Evolutionary conservation across 164 flowering plant genomes (phyloP).

Genomic region (Magnolia officinalis): DNA sequence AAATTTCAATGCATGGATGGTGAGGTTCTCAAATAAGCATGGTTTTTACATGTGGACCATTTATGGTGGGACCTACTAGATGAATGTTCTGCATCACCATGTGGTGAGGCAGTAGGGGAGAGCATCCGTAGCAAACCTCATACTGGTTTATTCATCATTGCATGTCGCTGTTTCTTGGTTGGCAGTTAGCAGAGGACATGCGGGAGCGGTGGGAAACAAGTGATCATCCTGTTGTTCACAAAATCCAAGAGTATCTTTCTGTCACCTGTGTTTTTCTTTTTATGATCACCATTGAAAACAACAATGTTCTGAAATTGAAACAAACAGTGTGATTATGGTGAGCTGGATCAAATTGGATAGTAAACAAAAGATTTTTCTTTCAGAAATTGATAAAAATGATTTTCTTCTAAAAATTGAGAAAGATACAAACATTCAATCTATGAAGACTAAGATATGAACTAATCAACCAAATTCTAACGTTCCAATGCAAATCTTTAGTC

Average conservation of each 20-base stretch:
- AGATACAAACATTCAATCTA: too few species aligned
- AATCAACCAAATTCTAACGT: too few species aligned
- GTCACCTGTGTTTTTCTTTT: not conserved
- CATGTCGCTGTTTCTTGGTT: not conserved
- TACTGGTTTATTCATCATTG: not conserved
- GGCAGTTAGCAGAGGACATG: conserved; percentile 86
- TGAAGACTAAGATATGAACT: too few species aligned
- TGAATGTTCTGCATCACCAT: not conserved
- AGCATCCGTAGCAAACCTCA: not conserved
- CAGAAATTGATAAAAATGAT: too few species aligned
- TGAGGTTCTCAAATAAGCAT: not conserved
- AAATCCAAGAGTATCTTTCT: conserved; percentile 78
- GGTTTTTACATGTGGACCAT: too few species aligned
- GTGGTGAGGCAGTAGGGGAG: not conserved
- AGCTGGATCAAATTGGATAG: too few species aligned
- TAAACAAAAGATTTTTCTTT: too few species aligned
- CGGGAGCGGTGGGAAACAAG: conserved; percentile 94
- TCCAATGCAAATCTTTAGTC: too few species aligned
- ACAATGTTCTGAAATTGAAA: too few species aligned
- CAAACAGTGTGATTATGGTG: too few species aligned
- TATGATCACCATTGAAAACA: too few species aligned
- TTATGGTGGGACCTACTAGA: not conserved
- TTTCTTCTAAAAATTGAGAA: too few species aligned
- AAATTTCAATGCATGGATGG: not conserved
- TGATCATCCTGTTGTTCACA: conserved; percentile 87